phyloP scores from a whole-genome alignment of 345 rosid species.

The Populus tremula region DNA sequence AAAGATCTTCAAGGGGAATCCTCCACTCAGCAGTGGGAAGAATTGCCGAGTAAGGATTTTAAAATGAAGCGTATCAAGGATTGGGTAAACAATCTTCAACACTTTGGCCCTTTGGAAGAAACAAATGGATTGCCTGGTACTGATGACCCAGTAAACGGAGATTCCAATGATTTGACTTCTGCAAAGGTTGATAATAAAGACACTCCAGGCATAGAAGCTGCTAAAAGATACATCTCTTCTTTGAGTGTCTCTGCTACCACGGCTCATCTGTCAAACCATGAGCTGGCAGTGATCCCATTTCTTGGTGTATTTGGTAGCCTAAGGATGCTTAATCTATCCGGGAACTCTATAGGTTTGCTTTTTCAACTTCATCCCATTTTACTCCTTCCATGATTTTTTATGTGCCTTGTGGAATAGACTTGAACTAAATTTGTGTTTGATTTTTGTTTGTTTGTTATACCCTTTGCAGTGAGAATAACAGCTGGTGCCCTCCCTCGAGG shows the following conservation, averaged over 20 bases:
- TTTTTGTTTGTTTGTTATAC: background rate
- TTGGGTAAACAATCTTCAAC: slow-evolving; percentile 84
- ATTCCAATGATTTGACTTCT: slow-evolving; percentile 31
- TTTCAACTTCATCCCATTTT: background rate
- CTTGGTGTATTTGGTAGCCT: slow-evolving; percentile 70
- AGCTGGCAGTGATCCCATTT: slow-evolving; percentile 69
- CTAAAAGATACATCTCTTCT: slow-evolving; percentile 69
- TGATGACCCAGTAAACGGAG: slow-evolving; percentile 34
- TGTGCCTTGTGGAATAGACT: background rate
- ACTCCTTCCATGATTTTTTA: background rate
- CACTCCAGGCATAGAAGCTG: slow-evolving; percentile 72
- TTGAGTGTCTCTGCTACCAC: slow-evolving; percentile 61
- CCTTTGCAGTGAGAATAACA: slow-evolving; percentile 60
- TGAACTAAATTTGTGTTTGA: background rate
- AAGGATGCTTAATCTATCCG: slow-evolving; percentile 84
- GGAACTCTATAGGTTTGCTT: slow-evolving; percentile 76
- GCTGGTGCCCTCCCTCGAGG: slow-evolving; percentile 96
- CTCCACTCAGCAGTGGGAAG: slow-evolving; percentile 37
- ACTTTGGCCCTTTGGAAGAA: slow-evolving; percentile 54
- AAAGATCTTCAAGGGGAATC: slow-evolving; percentile 45
- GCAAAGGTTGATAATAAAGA: slow-evolving; percentile 51
- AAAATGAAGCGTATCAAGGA: slow-evolving; percentile 74
- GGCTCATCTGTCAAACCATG: slow-evolving; percentile 75
- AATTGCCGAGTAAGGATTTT: slow-evolving; percentile 53
- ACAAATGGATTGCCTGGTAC: slow-evolving; percentile 36